phyloP scores from a whole-genome alignment of 2,329 filamentous ascomycete species.

The Fusarium redolens region DNA sequence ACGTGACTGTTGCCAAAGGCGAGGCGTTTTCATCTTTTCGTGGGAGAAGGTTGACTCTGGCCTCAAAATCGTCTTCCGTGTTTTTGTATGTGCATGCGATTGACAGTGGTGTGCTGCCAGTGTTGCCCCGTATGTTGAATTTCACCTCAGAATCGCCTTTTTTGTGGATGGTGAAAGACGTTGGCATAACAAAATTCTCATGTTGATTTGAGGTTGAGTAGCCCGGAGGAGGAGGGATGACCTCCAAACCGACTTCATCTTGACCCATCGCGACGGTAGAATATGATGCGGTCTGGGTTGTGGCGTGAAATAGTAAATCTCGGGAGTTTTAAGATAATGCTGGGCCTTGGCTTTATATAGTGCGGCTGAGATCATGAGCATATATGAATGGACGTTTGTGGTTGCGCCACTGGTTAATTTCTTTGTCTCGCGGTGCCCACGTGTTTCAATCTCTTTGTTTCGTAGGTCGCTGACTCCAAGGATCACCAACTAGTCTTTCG shows the following conservation, averaged over 20 bases:
- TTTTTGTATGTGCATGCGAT: background rate
- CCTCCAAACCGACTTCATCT: background rate
- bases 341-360: background rate
- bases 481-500: background rate
- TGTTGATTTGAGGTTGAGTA: background rate
- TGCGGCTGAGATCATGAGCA: background rate
- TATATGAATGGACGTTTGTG: background rate
- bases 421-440: background rate
- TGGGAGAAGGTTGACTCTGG: background rate
- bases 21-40: background rate
- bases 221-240: background rate
- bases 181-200: background rate
- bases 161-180: background rate
- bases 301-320: background rate
- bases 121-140: background rate
- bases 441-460: background rate
- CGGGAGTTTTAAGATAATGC: no score
- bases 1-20: background rate
- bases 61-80: conserved; percentile 1
- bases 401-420: background rate
- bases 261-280: background rate
- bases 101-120: background rate
- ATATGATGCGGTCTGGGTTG: background rate
- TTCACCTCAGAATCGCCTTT: background rate
- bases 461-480: background rate